Conservation (phyloP, 176 grass and related monocot species). For the Areca catechu region DNA sequence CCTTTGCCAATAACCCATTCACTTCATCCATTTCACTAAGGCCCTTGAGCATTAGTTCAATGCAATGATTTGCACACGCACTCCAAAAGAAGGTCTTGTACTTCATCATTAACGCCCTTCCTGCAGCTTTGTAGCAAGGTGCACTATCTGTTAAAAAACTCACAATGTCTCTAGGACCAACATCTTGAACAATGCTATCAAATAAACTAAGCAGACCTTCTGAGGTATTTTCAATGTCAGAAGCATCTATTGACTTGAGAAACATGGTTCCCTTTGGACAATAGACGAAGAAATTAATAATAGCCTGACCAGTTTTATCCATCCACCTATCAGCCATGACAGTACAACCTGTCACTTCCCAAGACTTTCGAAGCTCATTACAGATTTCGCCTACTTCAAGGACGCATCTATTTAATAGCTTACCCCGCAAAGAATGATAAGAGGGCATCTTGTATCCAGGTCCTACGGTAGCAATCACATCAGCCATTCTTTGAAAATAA, state of each 20-base stretch:
- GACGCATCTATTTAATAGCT: conserved; percentile 7
- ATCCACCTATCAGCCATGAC: conserved; percentile 13
- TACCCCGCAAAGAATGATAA: not conserved
- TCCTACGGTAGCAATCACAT: conserved; percentile 13
- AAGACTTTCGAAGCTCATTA: conserved; percentile 17
- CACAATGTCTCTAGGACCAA: conserved; percentile 32
- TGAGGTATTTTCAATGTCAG: not conserved
- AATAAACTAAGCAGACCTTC: conserved; percentile 10
- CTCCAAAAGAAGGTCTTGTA: conserved; percentile 48
- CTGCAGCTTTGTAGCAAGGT: conserved; percentile 32
- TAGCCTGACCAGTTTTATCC: conserved; percentile 1
- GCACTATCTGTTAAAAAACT: conserved; percentile 34
- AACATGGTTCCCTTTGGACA: conserved; percentile 14
- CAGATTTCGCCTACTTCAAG: conserved; percentile 13
- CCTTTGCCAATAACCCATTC: conserved; percentile 21
- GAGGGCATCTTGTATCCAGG: conserved; percentile 16
- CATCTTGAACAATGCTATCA: conserved; percentile 22
- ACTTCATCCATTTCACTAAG: conserved; percentile 31
- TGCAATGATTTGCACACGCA: conserved; percentile 25
- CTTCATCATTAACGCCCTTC: conserved; percentile 25
- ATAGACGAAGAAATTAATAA: conserved; percentile 6
- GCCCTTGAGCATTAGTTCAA: conserved; percentile 21
- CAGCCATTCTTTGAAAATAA: conserved; percentile 15
- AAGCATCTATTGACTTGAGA: conserved; percentile 10
- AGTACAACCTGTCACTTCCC: conserved; percentile 14